phyloP scores from a whole-genome alignment of 495 filamentous ascomycete genomes.

The Platismatia glauca region DNA sequence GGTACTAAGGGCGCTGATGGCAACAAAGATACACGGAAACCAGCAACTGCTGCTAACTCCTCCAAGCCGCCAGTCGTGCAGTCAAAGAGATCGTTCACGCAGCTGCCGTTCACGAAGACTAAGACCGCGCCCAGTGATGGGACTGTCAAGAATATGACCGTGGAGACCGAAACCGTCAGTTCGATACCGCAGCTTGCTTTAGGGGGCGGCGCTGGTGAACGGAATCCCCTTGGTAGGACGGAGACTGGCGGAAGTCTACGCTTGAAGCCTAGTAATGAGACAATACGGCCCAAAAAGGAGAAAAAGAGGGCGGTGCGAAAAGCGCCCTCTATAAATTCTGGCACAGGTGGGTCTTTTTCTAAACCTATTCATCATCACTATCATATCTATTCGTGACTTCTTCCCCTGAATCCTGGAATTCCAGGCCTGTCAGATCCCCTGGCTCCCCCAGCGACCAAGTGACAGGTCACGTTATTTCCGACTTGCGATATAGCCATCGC shows the following conservation, averaged over 20 bases:
- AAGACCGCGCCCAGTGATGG: constrained; percentile 57
- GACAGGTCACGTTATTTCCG: neutral
- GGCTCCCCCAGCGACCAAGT: constrained; percentile 5
- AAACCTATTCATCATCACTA: constrained; percentile 22
- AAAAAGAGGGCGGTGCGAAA: constrained; percentile 73
- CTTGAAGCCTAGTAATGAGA: constrained; percentile 82
- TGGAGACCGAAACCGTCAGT: constrained; percentile 92
- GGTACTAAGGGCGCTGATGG: constrained; percentile 32
- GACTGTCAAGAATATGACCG: constrained; percentile 85
- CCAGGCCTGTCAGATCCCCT: constrained; percentile 6
- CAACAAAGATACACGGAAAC: constrained; percentile 24
- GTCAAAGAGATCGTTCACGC: constrained; percentile 41
- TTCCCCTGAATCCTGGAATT: constrained; percentile 21
- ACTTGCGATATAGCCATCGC: constrained; percentile 9
- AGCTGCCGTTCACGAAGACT: constrained; percentile 39
- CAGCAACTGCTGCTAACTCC: constrained; percentile 22
- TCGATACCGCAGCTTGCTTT: constrained; percentile 86
- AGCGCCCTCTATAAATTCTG: constrained; percentile 57
- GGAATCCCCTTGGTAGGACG: constrained; percentile 41
- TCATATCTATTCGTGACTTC: constrained; percentile 22
- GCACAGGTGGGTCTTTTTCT: constrained; percentile 55
- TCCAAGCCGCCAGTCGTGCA: constrained; percentile 31
- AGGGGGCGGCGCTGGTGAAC: constrained; percentile 55
- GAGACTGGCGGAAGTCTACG: constrained; percentile 66
- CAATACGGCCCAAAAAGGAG: constrained; percentile 84